phyloP scores from a whole-genome alignment of 2,329 filamentous ascomycete species.

The Nemania diffusa region DNA sequence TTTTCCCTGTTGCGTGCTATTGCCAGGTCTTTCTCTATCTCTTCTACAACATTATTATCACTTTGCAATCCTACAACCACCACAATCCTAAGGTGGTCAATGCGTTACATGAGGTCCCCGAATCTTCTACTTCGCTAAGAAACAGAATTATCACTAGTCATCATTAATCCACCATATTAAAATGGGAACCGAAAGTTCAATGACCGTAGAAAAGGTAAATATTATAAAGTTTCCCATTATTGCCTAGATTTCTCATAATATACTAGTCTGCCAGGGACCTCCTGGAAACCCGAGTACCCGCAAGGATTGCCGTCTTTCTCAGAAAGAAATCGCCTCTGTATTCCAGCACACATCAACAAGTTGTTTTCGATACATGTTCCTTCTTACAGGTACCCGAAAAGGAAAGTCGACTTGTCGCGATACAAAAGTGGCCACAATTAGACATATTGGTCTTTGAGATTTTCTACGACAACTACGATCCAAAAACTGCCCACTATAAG shows the following conservation, averaged over 20 bases:
- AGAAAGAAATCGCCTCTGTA: constrained; percentile 27
- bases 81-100: too few relatives aligned
- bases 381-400: constrained; percentile 16
- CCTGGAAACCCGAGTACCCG: constrained; percentile 15
- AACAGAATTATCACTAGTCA: too few relatives aligned
- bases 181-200: constrained; percentile 18
- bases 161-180: background rate
- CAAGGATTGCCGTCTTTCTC: constrained; percentile 25
- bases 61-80: too few relatives aligned
- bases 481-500: constrained; percentile 22
- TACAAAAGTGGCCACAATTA: constrained; percentile 22
- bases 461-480: constrained; percentile 22
- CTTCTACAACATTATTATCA: too few relatives aligned
- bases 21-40: too few relatives aligned
- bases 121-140: too few relatives aligned
- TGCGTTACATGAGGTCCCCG: too few relatives aligned
- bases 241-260: constrained; percentile 16
- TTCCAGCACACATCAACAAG: constrained; percentile 15
- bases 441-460: constrained; percentile 22
- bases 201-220: constrained; percentile 21
- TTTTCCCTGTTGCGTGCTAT: too few relatives aligned
- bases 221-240: constrained; percentile 9
- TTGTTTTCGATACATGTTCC: constrained; percentile 11
- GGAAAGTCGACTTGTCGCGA: constrained; percentile 25
- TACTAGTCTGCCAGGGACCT: constrained; percentile 18